Base-by-base conservation (phyloP, 805 yeast genomes). In the Candida morakotiae region DNA sequence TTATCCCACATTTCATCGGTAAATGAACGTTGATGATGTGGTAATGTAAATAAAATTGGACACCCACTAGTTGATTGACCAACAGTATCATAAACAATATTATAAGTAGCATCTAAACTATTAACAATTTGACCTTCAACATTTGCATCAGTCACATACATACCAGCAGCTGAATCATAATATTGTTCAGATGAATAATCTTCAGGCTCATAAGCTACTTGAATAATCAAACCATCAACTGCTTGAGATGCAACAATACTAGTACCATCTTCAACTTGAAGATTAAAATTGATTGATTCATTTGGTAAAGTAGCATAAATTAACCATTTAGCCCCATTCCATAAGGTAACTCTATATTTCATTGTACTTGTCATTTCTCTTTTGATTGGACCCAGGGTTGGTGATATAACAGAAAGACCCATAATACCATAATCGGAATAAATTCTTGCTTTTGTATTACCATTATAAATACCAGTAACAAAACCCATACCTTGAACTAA, bases 401-500 rank as follows among this genome's bases (percentile, higher is more conserved):
- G 53, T 9, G 51, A 26, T 43, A 58, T 66, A 32, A 47, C 41
- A 11, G 45, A 40, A 16, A 61, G 40, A 16, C 42, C 31, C 7
- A 41, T 18, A 21, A 62, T 26, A n/a, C 64, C 65, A 33, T 48
- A 40, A 20, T 53, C 42, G 7, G 62, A 46, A 38, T 53, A 56
- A 7, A 37, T 14, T 41, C 60, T 55, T 2, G 87, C 83, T 19
- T 67, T 67, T 48, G 80, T 58, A 41, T 66, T 60, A 32, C 71
- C 71, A 51, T 60, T 52, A 40, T 73, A 69, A 44, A 81, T 58
- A 19, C 81, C 86, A 22, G 95, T 82, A 11, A 85, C 75, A 44
- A 85, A 79, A 5, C 96, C 96, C 76, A 73, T 71, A 38, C 97
- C 97, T 57, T 83, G 89, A 5, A 82, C 84, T 38, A 84, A 51